Base-by-base conservation (phyloP, 2,329 filamentous ascomycete genomes). In the Sclerotiophoma versabilis region DNA sequence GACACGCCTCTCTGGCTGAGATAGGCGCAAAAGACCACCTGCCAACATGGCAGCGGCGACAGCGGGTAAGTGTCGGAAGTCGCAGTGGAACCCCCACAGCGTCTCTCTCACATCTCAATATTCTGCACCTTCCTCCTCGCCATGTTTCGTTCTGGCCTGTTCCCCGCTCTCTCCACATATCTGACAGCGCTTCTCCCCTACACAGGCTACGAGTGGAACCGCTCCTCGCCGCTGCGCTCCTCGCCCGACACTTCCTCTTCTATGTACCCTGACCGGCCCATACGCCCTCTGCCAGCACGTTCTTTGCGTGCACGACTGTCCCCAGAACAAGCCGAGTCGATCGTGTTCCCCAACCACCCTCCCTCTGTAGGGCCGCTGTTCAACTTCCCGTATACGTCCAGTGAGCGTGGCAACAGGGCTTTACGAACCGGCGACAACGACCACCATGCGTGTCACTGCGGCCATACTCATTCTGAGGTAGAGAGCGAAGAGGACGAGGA, bases 281-380 rank as follows among this genome's bases (percentile, higher is more conserved):
- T 99, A 73, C 89, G 92, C 71, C 95, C 95, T 51, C 80, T 99
- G 57, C 95, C 95, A 36, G 95, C 91, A 77, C 89, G 92, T 69
- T 89, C 91, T 61, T 83, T 99, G 49, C 91, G 93, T 67, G 92
- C 95, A 73, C 87, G 91, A 51, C 82, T 99, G 46, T 93, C 93
- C 26, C 88, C 91, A 56, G 91, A 96, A 74, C 87, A 90, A 66
- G 92, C 90, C 51, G 88, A 89, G 47, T 86, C 88, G 25, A 95
- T 97, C 66, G 83, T 88, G 64, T 96, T 92, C 66, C 93, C 93
- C 8, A 87, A 90, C 4, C 84, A 87, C 12, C 89, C 87, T n/a
- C 83, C 87, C 30, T 84, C 86, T 20, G 84, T 85, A 7, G 84
- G 87, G 7, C 89, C 91, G 34, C 81, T 96, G 34, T 96, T 96